Evolutionary conservation across 2,329 filamentous ascomycete species (phyloP).

Genomic region (Annulohypoxylon truncatum): DNA sequence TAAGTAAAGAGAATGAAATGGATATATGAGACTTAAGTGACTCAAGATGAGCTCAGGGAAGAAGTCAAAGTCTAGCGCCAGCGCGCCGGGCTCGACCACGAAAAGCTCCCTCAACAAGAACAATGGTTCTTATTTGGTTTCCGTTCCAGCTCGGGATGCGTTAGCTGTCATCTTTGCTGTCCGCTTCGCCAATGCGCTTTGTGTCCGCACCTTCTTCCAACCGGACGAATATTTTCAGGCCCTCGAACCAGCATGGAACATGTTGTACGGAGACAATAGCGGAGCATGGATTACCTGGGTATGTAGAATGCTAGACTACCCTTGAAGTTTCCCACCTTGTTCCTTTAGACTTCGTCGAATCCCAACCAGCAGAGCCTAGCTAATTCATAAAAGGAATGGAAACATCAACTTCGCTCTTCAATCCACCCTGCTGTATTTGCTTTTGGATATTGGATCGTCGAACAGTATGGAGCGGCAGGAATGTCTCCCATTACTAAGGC

Average conservation of each 20-base stretch:
- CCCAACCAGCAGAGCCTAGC: conserved; percentile 1
- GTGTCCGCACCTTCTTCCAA: conserved; percentile 91
- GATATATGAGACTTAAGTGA: conserved; percentile 10
- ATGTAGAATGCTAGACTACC: conserved; percentile 49
- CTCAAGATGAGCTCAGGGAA: conserved; percentile 41
- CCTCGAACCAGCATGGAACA: conserved; percentile 91
- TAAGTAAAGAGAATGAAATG: conserved; percentile 17
- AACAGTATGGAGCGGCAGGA: conserved; percentile 65
- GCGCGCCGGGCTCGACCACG: conserved; percentile 22
- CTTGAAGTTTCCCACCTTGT: neutral
- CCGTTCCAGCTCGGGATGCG: conserved; percentile 52
- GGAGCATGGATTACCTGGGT: conserved; percentile 98
- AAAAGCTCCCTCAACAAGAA: conserved; percentile 32
- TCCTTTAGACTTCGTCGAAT: neutral
- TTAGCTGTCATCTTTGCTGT: conserved; percentile 68
- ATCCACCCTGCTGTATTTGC: conserved; percentile 92
- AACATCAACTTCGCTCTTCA: conserved; percentile 85
- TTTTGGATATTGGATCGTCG: conserved; percentile 73
- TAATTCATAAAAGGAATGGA: conserved; percentile 82
- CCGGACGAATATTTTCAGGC: conserved; percentile 98
- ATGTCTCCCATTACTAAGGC: conserved; percentile 64
- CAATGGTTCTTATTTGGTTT: conserved; percentile 45
- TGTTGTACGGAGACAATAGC: conserved; percentile 80
- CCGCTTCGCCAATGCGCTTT: conserved; percentile 83
- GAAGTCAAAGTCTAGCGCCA: conserved; percentile 29